Evolutionary conservation across 495 filamentous ascomycete genomes (phyloP).

Genomic region (Mycothermus thermophilus): DNA sequence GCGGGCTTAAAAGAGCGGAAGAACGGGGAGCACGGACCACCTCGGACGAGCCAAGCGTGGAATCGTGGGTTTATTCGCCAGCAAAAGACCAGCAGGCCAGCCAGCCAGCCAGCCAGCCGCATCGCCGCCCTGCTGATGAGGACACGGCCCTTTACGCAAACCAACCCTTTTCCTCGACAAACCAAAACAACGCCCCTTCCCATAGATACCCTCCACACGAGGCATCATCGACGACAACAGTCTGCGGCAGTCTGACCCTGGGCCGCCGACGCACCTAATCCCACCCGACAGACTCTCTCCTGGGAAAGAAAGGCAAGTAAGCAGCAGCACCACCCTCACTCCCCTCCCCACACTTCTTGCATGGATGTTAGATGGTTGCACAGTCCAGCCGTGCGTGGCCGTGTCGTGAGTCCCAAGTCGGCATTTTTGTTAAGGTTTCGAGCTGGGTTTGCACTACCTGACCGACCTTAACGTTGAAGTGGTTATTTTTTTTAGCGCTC

Average conservation of each 20-base stretch:
- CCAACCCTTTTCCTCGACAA: slow-evolving; percentile 1
- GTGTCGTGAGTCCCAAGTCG: too few species aligned
- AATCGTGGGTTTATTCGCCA: slow-evolving; percentile 15
- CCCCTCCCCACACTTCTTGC: slow-evolving; percentile 2
- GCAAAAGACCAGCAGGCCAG: too few species aligned
- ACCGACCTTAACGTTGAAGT: too few species aligned
- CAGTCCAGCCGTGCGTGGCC: slow-evolving; percentile 4
- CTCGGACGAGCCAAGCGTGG: too few species aligned
- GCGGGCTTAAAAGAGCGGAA: too few species aligned
- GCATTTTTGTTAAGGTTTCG: too few species aligned
- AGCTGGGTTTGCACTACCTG: too few species aligned
- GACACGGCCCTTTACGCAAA: slow-evolving; percentile 6
- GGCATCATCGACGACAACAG: slow-evolving; percentile 1
- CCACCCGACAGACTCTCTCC: slow-evolving; percentile 1
- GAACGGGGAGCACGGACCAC: too few species aligned
- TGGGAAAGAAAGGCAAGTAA: slow-evolving; percentile 13
- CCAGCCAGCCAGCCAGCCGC: slow-evolving; percentile 18
- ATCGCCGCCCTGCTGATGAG: slow-evolving; percentile 12
- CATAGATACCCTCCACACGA: neutral
- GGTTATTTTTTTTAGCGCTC: too few species aligned
- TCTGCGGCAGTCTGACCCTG: slow-evolving; percentile 2
- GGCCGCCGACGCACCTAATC: slow-evolving; percentile 8
- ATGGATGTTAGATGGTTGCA: slow-evolving; percentile 3
- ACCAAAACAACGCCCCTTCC: slow-evolving; percentile 3
- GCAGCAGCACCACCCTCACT: too few species aligned